Percentiles rank a stretch among this genome's conserved stretches.
phyloP scores from a whole-genome alignment of 176 grass and related monocot species.

The Oryza glaberrima region DNA sequence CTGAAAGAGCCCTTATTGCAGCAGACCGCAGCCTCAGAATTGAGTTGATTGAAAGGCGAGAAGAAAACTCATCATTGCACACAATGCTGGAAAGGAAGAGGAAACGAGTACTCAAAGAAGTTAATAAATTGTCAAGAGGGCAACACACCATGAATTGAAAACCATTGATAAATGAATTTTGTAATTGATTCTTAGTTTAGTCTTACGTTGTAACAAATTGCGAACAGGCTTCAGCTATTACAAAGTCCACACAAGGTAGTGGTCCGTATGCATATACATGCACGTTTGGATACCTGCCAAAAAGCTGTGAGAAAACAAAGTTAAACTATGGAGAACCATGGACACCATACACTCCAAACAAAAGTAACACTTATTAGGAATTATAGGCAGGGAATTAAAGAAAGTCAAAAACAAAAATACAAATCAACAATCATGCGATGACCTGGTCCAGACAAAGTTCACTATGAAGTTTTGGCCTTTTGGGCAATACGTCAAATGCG shows the following conservation, averaged over 20 bases:
- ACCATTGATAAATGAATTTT: conserved; percentile 11
- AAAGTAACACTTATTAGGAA: conserved; percentile 31
- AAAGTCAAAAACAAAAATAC: conserved; percentile 28
- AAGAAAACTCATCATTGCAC: conserved; percentile 84
- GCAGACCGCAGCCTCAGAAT: conserved; percentile 86
- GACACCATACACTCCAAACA: conserved; percentile 28
- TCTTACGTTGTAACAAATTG: conserved; percentile 87
- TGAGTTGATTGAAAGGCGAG: conserved; percentile 90
- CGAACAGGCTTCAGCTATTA: conserved; percentile 92
- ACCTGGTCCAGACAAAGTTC: not conserved
- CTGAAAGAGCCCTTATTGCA: conserved; percentile 79
- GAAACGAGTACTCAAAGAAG: conserved; percentile 20
- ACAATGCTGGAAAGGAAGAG: conserved; percentile 70
- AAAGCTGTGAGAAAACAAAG: conserved; percentile 63
- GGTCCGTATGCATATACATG: conserved; percentile 97
- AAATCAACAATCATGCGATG: not conserved
- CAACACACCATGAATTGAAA: conserved; percentile 19
- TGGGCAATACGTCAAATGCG: no score
- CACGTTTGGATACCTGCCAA: conserved; percentile 72
- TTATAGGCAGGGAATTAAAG: conserved; percentile 4
- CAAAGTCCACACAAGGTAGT: conserved; percentile 84
- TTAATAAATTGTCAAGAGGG: conserved; percentile 31
- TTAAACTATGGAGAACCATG: conserved; percentile 36
- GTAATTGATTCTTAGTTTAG: conserved; percentile 10
- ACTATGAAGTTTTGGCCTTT: not conserved